Evolutionary conservation across 164 flowering plant species (phyloP).

Genomic region (Taxillus chinensis): DNA sequence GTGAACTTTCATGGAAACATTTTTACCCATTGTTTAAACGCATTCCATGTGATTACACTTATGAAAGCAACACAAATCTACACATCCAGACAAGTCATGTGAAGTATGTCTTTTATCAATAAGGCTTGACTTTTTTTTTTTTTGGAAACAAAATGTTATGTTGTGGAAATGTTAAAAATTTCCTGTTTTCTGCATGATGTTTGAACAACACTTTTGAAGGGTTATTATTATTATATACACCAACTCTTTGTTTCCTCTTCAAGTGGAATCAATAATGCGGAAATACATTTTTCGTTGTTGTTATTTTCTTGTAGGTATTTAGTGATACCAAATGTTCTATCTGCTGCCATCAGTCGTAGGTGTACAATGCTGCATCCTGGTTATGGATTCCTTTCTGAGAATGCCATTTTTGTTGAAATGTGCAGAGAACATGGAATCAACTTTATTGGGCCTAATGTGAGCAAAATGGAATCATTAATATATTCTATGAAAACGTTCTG

Average conservation of each 20-base stretch:
- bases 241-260: background rate
- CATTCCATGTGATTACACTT: too few species aligned
- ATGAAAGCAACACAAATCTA: too few species aligned
- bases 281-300: too few species aligned
- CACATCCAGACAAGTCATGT: too few species aligned
- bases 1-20: too few species aligned
- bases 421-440: slow-evolving; percentile 94
- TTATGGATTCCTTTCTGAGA: slow-evolving; percentile 98
- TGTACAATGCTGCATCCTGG: slow-evolving; percentile 99
- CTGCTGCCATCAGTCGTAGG: slow-evolving; percentile 76
- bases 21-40: too few species aligned
- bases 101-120: too few species aligned
- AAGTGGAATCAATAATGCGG: too few species aligned
- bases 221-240: background rate
- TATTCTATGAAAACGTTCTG: background rate
- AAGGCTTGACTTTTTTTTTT: too few species aligned
- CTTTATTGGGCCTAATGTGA: slow-evolving; percentile 96
- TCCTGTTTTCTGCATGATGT: too few species aligned
- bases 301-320: slow-evolving; percentile 52
- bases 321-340: slow-evolving; percentile 74
- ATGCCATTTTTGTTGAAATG: slow-evolving; percentile 94
- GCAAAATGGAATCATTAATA: slow-evolving; percentile 7
- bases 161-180: too few species aligned
- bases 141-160: too few species aligned
- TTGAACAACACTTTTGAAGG: background rate